These are phyloP conservation scores for Wallacemonas sp. DNA, from an alignment of 208 protist species.

Conservation along the genomic window DNA sequence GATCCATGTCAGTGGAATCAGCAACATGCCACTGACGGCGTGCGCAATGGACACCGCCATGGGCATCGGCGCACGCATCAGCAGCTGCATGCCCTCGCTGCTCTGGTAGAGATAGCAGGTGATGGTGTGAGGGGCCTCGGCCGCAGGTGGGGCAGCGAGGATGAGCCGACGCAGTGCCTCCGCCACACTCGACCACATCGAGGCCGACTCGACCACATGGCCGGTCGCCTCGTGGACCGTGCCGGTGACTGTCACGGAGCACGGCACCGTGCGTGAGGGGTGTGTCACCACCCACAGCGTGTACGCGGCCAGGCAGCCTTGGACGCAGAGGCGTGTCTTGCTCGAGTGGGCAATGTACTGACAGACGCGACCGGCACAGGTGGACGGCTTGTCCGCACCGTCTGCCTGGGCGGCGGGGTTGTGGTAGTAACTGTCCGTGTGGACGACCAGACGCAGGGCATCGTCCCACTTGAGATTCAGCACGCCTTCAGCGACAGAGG, in stretches of 20 bases:
- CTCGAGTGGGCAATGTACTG: slow-evolving; percentile 27
- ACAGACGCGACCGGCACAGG: neutral
- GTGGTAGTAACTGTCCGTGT: slow-evolving; percentile 34
- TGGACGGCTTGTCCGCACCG: neutral
- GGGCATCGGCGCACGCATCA: slow-evolving; percentile 26
- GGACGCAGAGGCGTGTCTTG: slow-evolving; percentile 24
- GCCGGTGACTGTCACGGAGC: slow-evolving; percentile 2
- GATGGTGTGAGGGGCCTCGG: neutral
- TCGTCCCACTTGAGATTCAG: slow-evolving; percentile 27
- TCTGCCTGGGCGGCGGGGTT: neutral
- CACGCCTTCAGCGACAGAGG: slow-evolving; percentile 1
- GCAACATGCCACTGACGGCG: slow-evolving; percentile 19
- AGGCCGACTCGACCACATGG: too few relatives aligned
- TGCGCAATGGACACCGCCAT: slow-evolving; percentile 11
- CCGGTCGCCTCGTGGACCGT: neutral
- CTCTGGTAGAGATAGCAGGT: slow-evolving; percentile 31
- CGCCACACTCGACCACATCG: neutral
- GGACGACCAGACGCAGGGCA: slow-evolving; percentile 17
- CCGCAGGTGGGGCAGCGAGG: neutral
- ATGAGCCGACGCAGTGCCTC: neutral
- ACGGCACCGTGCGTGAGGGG: slow-evolving; percentile 23
- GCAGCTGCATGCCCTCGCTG: slow-evolving; percentile 37
- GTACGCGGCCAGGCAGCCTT: slow-evolving; percentile 22
- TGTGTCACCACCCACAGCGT: slow-evolving; percentile 23
- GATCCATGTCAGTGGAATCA: slow-evolving; percentile 27